Evolutionary conservation across 108 stramenopile species (phyloP).

Genomic region (Cyclotella sp.): DNA sequence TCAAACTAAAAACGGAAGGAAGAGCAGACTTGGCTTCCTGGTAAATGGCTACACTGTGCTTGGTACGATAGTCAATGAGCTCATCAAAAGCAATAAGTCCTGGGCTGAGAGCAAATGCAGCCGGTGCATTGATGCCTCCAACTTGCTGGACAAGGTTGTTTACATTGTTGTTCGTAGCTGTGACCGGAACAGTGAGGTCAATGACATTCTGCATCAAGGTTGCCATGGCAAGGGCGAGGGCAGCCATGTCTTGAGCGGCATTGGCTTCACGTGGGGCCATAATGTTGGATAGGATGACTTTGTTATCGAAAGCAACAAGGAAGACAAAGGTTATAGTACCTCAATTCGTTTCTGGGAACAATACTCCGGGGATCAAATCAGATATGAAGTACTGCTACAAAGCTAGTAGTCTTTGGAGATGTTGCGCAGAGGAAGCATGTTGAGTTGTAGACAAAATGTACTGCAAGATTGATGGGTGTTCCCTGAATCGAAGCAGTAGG

Average conservation of each 20-base stretch:
- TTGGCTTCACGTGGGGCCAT: no score
- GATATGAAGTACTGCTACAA: conserved; percentile 10
- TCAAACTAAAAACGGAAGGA: background rate
- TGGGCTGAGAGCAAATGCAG: background rate
- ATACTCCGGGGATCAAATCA: conserved; percentile 8
- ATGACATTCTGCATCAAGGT: background rate
- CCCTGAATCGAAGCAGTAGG: no score
- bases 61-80: background rate
- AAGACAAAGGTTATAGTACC: conserved; percentile 10
- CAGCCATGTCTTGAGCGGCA: no score
- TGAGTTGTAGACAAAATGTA: no score
- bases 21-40: background rate
- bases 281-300: conserved; percentile 11
- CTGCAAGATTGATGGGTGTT: no score
- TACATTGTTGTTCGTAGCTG: conserved; percentile 7
- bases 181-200: background rate
- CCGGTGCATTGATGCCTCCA: background rate
- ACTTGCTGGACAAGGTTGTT: background rate
- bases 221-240: background rate
- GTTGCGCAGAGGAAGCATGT: background rate
- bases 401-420: no score
- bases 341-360: conserved; percentile 3
- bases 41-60: background rate
- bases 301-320: background rate
- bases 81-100: background rate